Conservation (phyloP, 495 filamentous ascomycete genomes). For the Neurospora hispaniola region DNA sequence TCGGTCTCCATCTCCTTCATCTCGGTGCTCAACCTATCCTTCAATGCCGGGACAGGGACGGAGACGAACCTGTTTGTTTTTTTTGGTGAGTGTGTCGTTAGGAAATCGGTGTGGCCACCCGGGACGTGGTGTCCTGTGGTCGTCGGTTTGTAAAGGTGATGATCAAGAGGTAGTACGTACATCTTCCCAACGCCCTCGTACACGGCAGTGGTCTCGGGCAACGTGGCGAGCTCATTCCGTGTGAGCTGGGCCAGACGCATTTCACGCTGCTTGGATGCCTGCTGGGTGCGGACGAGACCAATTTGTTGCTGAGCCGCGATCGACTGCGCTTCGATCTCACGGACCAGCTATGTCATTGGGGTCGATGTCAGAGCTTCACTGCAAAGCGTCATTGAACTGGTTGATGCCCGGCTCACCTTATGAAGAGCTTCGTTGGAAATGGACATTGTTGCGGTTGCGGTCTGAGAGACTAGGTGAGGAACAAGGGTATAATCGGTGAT, state of each 20-base stretch:
- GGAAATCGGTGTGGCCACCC: not conserved
- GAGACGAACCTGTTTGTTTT: slow-evolving; percentile 63
- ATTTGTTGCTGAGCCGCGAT: slow-evolving; percentile 86
- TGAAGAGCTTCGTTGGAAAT: slow-evolving; percentile 92
- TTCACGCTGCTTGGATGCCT: slow-evolving; percentile 78
- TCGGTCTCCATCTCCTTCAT: slow-evolving; percentile 65
- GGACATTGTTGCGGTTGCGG: slow-evolving; percentile 52
- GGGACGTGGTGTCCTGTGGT: not conserved
- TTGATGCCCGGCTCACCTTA: slow-evolving; percentile 49
- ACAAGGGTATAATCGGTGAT: not conserved
- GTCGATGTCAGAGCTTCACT: not conserved
- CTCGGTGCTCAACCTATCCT: slow-evolving; percentile 66
- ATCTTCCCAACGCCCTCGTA: slow-evolving; percentile 98
- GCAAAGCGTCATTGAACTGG: not conserved
- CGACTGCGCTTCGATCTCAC: slow-evolving; percentile 87
- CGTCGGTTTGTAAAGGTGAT: slow-evolving; percentile 1
- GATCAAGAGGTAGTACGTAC: slow-evolving; percentile 38
- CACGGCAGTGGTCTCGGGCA: slow-evolving; percentile 71
- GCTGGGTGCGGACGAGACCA: slow-evolving; percentile 72
- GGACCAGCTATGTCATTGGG: slow-evolving; percentile 54
- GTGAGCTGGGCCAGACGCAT: slow-evolving; percentile 83
- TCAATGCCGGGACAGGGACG: slow-evolving; percentile 58
- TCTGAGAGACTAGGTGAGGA: not conserved
- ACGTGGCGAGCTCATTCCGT: slow-evolving; percentile 61
- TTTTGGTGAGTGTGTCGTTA: not conserved